Evolutionary conservation across 352 stramenopile genomes (phyloP).

Genomic region (Globisporangium paddicum): DNA sequence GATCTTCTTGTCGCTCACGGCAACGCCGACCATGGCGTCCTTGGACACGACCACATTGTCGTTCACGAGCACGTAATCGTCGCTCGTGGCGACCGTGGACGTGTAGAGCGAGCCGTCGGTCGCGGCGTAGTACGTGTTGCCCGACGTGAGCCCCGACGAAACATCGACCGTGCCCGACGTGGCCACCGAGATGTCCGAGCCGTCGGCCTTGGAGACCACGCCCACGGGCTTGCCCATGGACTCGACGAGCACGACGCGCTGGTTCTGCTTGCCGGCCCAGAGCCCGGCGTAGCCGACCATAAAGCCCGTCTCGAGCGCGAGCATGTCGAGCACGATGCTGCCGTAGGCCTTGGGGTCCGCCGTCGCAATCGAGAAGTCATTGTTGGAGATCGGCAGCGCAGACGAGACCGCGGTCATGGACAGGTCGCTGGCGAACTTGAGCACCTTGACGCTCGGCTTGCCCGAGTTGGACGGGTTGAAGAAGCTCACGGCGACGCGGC

Average conservation of each 20-base stretch:
- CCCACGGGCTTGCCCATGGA: constrained; percentile 66
- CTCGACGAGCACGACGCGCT: constrained; percentile 71
- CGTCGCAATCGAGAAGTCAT: constrained; percentile 57
- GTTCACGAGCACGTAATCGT: constrained; percentile 58
- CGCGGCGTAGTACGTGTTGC: constrained; percentile 61
- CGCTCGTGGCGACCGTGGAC: constrained; percentile 36
- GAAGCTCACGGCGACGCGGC: constrained; percentile 61
- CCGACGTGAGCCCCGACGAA: constrained; percentile 27
- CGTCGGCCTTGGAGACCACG: constrained; percentile 55
- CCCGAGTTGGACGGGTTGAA: constrained; percentile 68
- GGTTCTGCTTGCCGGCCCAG: constrained; percentile 48
- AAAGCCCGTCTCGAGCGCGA: constrained; percentile 48
- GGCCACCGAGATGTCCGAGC: constrained; percentile 47
- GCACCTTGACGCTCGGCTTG: constrained; percentile 71
- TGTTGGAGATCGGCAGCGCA: constrained; percentile 63
- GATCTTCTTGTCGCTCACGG: constrained; percentile 54
- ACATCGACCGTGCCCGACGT: constrained; percentile 60
- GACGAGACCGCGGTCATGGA: constrained; percentile 47
- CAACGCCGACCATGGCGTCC: constrained; percentile 64
- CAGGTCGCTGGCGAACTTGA: constrained; percentile 59
- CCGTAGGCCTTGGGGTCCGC: constrained; percentile 45
- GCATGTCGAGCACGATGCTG: constrained; percentile 51
- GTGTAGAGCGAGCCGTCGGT: constrained; percentile 60
- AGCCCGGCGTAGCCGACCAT: constrained; percentile 52
- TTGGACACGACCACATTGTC: constrained; percentile 73